These are phyloP conservation scores for Cutaneotrichosporon cyanovorans DNA, from an alignment of 1,284 basidiomycete genomes.

Conservation along the genomic window DNA sequence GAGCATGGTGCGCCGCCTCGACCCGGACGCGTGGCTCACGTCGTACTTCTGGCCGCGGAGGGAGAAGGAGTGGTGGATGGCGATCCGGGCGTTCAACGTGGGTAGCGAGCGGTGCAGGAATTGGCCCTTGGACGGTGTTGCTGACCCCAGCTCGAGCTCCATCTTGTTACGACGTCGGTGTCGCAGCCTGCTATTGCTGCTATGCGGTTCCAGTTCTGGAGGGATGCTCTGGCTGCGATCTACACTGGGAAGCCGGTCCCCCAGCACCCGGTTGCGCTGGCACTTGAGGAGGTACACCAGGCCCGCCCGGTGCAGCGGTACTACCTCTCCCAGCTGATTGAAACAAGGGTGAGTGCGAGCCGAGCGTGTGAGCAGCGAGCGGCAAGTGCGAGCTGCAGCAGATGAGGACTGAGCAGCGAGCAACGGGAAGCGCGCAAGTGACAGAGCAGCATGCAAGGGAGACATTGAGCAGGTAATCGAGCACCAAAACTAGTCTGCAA, in stretches of 20 bases:
- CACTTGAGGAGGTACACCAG: constrained; percentile 58
- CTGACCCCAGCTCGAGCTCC: constrained; percentile 65
- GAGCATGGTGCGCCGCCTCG: constrained; percentile 39
- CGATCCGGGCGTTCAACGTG: constrained; percentile 80
- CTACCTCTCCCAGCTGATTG: constrained; percentile 75
- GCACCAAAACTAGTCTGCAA: no score
- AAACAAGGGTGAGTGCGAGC: constrained; percentile 61
- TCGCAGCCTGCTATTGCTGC: constrained; percentile 71
- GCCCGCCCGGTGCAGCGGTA: constrained; percentile 50
- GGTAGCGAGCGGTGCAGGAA: no score
- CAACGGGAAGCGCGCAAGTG: no score
- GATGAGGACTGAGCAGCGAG: not conserved
- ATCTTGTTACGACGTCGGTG: constrained; percentile 69
- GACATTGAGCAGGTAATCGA: no score
- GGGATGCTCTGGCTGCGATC: constrained; percentile 69
- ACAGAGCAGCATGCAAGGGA: no score
- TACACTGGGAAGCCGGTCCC: constrained; percentile 45
- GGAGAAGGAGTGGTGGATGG: constrained; percentile 64
- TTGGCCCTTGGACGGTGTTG: no score
- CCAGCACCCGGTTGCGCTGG: constrained; percentile 73
- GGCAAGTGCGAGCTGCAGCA: no score
- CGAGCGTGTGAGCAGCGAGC: no score
- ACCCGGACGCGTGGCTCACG: constrained; percentile 62
- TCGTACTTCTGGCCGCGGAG: constrained; percentile 67
- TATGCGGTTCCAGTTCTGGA: constrained; percentile 90